These are phyloP conservation scores for Hordeum vulgare DNA, from an alignment of 176 grass and related monocot species.

Conservation along the genomic window DNA sequence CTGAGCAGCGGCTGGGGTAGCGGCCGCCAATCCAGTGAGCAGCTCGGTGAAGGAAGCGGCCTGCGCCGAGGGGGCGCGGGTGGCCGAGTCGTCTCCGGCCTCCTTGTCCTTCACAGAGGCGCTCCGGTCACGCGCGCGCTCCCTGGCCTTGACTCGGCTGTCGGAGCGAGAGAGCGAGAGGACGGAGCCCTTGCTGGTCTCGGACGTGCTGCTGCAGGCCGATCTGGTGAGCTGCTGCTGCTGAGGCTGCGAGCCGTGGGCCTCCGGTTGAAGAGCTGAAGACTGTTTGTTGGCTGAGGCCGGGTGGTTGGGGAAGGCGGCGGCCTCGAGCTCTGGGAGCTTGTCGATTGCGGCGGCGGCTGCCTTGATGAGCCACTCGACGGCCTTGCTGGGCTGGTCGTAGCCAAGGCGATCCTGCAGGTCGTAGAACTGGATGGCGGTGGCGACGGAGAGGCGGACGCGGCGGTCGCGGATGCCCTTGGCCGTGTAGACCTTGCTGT, in stretches of 20 bases:
- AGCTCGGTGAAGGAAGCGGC: constrained; percentile 71
- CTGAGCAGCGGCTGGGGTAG: background rate
- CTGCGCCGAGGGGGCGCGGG: constrained; percentile 4
- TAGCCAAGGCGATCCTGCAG: constrained; percentile 75
- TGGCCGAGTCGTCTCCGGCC: background rate
- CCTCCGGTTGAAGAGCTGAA: background rate
- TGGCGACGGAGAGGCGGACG: constrained; percentile 70
- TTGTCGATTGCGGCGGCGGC: constrained; percentile 68
- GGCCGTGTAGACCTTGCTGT: constrained; percentile 95
- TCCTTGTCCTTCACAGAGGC: constrained; percentile 28
- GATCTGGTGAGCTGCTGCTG: constrained; percentile 57
- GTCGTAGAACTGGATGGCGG: constrained; percentile 95
- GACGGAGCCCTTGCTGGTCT: constrained; percentile 86
- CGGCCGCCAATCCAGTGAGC: constrained; percentile 49
- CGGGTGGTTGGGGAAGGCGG: constrained; percentile 31
- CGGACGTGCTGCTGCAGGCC: constrained; percentile 76
- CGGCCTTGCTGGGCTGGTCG: constrained; percentile 86
- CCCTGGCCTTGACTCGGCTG: constrained; percentile 71
- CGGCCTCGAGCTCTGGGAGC: constrained; percentile 44
- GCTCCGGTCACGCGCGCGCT: constrained; percentile 57
- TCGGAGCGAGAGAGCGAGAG: constrained; percentile 77
- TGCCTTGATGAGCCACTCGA: constrained; percentile 89
- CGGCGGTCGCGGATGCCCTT: constrained; percentile 85
- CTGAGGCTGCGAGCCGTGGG: background rate
- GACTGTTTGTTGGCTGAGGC: background rate